phyloP scores from a whole-genome alignment of 495 filamentous ascomycete genomes.

The Astrothelium macrocarpum region DNA sequence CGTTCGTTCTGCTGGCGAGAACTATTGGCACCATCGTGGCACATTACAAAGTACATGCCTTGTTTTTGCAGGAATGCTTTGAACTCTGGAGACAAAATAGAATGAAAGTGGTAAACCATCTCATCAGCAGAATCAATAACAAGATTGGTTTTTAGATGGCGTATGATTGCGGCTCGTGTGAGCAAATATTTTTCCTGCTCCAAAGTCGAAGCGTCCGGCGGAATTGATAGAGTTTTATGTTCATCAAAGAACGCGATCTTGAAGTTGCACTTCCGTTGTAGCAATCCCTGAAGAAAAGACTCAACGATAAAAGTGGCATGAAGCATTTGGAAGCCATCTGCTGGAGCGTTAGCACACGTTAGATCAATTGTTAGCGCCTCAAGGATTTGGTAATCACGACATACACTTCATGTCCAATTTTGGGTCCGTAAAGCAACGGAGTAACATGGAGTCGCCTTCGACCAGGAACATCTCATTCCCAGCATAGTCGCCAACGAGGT shows the following conservation, averaged over 20 bases:
- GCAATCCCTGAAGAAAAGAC: slow-evolving; percentile 48
- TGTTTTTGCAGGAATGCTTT: slow-evolving; percentile 40
- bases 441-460: slow-evolving; percentile 62
- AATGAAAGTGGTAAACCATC: slow-evolving; percentile 39
- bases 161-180: slow-evolving; percentile 51
- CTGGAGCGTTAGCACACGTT: background rate
- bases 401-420: slow-evolving; percentile 51
- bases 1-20: background rate
- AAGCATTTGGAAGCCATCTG: slow-evolving; percentile 58
- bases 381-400: slow-evolving; percentile 6
- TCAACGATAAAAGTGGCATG: slow-evolving; percentile 63
- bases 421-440: slow-evolving; percentile 48
- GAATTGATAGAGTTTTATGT: slow-evolving; percentile 39
- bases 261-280: slow-evolving; percentile 55
- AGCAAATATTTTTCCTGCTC: slow-evolving; percentile 45
- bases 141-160: slow-evolving; percentile 44
- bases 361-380: no score
- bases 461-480: slow-evolving; percentile 62
- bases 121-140: slow-evolving; percentile 26
- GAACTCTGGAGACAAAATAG: slow-evolving; percentile 40
- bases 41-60: slow-evolving; percentile 59
- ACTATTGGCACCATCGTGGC: slow-evolving; percentile 46
- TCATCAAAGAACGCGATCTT: slow-evolving; percentile 59
- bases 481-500: slow-evolving; percentile 64
- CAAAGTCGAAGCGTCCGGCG: slow-evolving; percentile 17